Percentiles rank a stretch among this genome's conserved stretches.
These are phyloP conservation scores for Durio zibethinus DNA, from an alignment of 345 rosid species.

Conservation along the genomic window DNA sequence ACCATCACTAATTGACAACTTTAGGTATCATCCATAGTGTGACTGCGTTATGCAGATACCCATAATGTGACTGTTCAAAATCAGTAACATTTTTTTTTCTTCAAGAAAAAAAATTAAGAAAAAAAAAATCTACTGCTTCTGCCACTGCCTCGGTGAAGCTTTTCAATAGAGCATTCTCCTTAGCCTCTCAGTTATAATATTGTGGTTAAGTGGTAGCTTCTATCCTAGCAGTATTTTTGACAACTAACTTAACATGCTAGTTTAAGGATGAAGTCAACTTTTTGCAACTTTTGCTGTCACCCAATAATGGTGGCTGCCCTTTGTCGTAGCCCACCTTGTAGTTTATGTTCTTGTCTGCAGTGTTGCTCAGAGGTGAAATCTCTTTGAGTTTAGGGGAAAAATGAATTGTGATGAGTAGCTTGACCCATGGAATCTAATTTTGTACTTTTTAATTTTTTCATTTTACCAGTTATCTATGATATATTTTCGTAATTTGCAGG, in stretches of 20 bases:
- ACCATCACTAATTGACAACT: background rate
- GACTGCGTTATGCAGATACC: background rate
- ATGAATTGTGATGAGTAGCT: background rate
- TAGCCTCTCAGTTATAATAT: background rate
- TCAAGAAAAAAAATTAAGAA: too few relatives aligned
- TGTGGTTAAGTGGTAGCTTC: background rate
- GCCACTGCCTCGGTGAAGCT: background rate
- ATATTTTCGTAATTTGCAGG: conserved; percentile 50
- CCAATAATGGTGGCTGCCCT: background rate
- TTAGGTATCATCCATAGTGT: background rate
- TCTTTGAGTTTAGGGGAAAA: background rate
- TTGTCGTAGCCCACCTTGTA: background rate
- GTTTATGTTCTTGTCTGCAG: background rate
- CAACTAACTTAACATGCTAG: background rate
- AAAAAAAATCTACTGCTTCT: background rate
- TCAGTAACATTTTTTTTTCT: too few relatives aligned
- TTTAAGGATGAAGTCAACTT: background rate
- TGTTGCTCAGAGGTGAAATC: background rate
- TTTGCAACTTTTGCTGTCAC: background rate
- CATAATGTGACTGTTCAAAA: background rate
- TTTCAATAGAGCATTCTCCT: background rate
- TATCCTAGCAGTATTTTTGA: background rate
- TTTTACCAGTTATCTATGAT: background rate
- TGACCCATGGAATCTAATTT: background rate
- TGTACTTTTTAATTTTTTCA: conserved; percentile 5